Evolutionary conservation across 2,329 filamentous ascomycete species (phyloP).

Genomic region (Neodidymelliopsis sp.): DNA sequence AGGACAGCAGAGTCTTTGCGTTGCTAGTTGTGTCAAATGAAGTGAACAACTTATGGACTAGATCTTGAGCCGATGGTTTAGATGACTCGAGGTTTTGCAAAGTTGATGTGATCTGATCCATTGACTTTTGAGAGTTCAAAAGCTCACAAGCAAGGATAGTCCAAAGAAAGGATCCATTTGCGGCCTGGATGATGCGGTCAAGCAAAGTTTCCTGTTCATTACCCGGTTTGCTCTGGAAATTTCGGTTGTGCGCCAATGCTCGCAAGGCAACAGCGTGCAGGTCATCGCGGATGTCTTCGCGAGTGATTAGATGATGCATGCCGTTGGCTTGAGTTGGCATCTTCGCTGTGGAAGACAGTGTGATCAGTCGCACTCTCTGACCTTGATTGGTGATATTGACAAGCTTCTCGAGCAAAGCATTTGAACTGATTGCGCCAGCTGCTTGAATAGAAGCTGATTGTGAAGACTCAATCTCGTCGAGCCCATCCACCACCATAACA

Average conservation of each 20-base stretch:
- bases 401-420: slow-evolving; percentile 50
- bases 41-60: slow-evolving; percentile 51
- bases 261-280: slow-evolving; percentile 42
- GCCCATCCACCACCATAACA: slow-evolving; percentile 56
- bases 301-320: slow-evolving; percentile 45
- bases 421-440: slow-evolving; percentile 33
- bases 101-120: slow-evolving; percentile 45
- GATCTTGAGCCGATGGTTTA: slow-evolving; percentile 47
- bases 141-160: slow-evolving; percentile 52
- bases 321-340: slow-evolving; percentile 48
- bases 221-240: slow-evolving; percentile 35
- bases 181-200: slow-evolving; percentile 49
- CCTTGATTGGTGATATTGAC: slow-evolving; percentile 47
- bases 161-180: slow-evolving; percentile 57
- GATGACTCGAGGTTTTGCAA: slow-evolving; percentile 43
- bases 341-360: slow-evolving; percentile 36
- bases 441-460: slow-evolving; percentile 39
- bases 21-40: slow-evolving; percentile 43
- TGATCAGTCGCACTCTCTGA: slow-evolving; percentile 48
- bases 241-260: slow-evolving; percentile 37
- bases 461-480: slow-evolving; percentile 56
- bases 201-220: slow-evolving; percentile 48
- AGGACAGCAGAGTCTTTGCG: slow-evolving; percentile 53
- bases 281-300: slow-evolving; percentile 51
- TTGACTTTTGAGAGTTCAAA: slow-evolving; percentile 48